Evolutionary conservation across 2,329 filamentous ascomycete genomes (phyloP), one percentile per base, ranked within the genome.

Genomic region (Neodidymelliopsis sp.): DNA sequence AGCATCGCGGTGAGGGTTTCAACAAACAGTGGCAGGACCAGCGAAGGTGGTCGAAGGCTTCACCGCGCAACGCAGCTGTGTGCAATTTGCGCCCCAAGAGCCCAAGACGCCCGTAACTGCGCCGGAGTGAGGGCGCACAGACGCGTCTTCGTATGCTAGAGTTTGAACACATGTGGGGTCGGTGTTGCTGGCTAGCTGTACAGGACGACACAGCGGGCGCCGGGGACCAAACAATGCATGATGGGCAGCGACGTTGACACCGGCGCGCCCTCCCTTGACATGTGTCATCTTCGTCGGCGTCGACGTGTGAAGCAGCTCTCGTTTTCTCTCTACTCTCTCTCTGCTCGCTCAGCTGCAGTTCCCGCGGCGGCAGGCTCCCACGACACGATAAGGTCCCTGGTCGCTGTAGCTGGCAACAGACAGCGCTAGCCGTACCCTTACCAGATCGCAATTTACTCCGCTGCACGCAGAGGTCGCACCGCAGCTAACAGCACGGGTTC

Each of bases 91-190:
- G 36, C 15, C 13, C 36, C 8, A n/a, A 5, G n/a, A n/a, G n/a
- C n/a, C n/a, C n/a, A n/a, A n/a, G n/a, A 29, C 24, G 2, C 23
- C 18, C 4, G 31, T 36, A 31, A 22, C 6, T 15, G 33, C 33
- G 10, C n/a, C 24, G 15, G 10, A n/a, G 33, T 15, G 34, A 45
- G 0, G n/a, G 18, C 29, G 36, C 41, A 44, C 41, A 35, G 29
- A 33, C 36, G 4, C n/a, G 30, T 11, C n/a, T 11, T 39, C 25
- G 41, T 48, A 37, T 39, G 18, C 35, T 22, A 22, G 27, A 38
- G 34, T 47, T 39, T 35, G 43, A 41, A 20, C 9, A 18, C 19
- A 34, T 43, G 46, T 49, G 46, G 46, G 39, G 39, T 42, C 36
- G 45, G 13, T 18, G 31, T 24, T 30, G 37, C 30, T 27, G 45